phyloP scores from a whole-genome alignment of 164 flowering plant genomes.

The grape (Vitis vinifera) region ASM3070453v1 NC_081810.1:850501-851000 shows the following conservation, averaged over 20 bases:
- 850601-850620: background rate
- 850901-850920: background rate
- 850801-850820: constrained; percentile 51
- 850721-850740: constrained; percentile 58
- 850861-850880: too few relatives aligned
- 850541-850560: too few relatives aligned
- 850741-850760: constrained; percentile 78
- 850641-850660: constrained; percentile 72
- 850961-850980: constrained; percentile 35
- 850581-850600: background rate
- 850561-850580: too few relatives aligned
- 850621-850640: background rate
- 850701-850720: constrained; percentile 86
- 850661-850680: constrained; percentile 87
- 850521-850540: too few relatives aligned
- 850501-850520: too few relatives aligned
- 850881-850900: background rate
- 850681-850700: constrained; percentile 69
- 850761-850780: constrained; percentile 89
- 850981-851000: constrained; percentile 10
- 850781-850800: constrained; percentile 88
- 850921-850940: too few relatives aligned
- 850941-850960: constrained; percentile 33
- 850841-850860: too few relatives aligned
- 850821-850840: constrained; percentile 16